Percentiles rank a stretch among this genome's conserved stretches.
These are phyloP conservation scores for Bipolaris sorokiniana DNA, from an alignment of 2,329 filamentous ascomycete species.

Conservation along the genomic window DNA sequence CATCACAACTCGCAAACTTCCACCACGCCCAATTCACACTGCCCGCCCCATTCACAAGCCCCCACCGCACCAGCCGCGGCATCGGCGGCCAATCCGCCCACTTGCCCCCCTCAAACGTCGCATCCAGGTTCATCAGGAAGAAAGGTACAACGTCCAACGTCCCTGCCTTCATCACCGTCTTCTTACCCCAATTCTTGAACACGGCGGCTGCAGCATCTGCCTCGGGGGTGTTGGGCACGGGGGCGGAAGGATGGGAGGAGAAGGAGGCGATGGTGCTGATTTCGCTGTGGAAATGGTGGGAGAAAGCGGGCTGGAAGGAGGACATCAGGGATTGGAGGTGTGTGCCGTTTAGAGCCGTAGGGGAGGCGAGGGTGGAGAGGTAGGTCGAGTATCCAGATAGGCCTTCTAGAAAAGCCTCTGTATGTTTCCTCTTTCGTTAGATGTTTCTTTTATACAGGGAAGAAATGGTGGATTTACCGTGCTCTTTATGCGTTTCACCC, in stretches of 20 bases:
- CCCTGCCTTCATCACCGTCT: conserved; percentile 66
- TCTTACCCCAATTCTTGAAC: conserved; percentile 68
- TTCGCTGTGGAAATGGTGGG: conserved; percentile 44
- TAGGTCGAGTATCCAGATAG: conserved; percentile 35
- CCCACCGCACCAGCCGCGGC: conserved; percentile 65
- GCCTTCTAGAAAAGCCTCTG: conserved; percentile 40
- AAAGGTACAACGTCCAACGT: conserved; percentile 67
- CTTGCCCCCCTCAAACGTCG: conserved; percentile 63
- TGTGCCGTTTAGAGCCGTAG: conserved; percentile 28
- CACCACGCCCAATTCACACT: conserved; percentile 64
- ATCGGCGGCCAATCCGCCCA: conserved; percentile 71
- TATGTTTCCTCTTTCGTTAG: no score
- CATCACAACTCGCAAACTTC: conserved; percentile 69
- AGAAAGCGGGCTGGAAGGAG: conserved; percentile 35
- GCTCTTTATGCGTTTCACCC: conserved; percentile 42
- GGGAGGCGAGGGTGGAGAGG: conserved; percentile 22
- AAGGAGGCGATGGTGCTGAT: conserved; percentile 42
- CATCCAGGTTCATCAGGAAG: conserved; percentile 68
- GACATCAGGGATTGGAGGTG: conserved; percentile 37
- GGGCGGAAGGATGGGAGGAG: conserved; percentile 59
- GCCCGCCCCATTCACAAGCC: conserved; percentile 64
- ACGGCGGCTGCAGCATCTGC: conserved; percentile 55
- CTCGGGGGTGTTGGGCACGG: conserved; percentile 53
- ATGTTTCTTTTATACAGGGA: no score
- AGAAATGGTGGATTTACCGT: conserved; percentile 27